Evolutionary conservation across 1,284 basidiomycete genomes (phyloP).

Genomic region (Cryptococcus sp.): DNA sequence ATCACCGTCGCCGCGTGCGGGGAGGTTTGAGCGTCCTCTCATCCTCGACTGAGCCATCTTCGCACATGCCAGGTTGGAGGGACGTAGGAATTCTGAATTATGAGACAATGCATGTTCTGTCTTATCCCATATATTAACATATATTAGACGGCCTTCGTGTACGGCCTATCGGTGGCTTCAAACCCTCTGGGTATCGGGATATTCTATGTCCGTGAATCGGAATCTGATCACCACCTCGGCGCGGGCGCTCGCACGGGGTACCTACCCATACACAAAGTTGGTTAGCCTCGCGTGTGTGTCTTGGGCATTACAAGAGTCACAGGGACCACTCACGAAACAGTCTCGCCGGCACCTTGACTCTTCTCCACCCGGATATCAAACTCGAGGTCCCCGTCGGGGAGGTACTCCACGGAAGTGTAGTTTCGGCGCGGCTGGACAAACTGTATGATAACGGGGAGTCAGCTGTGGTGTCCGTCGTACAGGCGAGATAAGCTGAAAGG

Average conservation of each 20-base stretch:
- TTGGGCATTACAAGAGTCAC: neutral
- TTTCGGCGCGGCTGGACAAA: constrained; percentile 84
- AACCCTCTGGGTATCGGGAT: neutral
- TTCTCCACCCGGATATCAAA: constrained; percentile 88
- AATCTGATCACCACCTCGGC: constrained; percentile 25
- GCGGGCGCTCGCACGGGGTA: constrained; percentile 38
- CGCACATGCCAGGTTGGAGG: no score
- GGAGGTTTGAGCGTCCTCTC: constrained; percentile 11
- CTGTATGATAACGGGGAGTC: constrained; percentile 29
- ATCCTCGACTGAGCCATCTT: neutral
- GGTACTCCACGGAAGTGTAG: constrained; percentile 75
- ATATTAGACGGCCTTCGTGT: no score
- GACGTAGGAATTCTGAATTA: no score
- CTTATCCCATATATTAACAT: no score
- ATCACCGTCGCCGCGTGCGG: constrained; percentile 49
- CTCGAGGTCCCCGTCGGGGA: constrained; percentile 64
- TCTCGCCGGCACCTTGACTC: constrained; percentile 71
- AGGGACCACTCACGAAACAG: constrained; percentile 58
- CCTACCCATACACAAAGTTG: constrained; percentile 6
- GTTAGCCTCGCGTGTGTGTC: neutral
- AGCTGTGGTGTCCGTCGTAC: neutral
- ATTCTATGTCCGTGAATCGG: neutral
- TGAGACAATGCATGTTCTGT: no score
- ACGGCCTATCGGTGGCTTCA: no score
- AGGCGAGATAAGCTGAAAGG: neutral